Evolutionary conservation across 164 flowering plant genomes (phyloP).

Genomic region (Houttuynia cordata): DNA sequence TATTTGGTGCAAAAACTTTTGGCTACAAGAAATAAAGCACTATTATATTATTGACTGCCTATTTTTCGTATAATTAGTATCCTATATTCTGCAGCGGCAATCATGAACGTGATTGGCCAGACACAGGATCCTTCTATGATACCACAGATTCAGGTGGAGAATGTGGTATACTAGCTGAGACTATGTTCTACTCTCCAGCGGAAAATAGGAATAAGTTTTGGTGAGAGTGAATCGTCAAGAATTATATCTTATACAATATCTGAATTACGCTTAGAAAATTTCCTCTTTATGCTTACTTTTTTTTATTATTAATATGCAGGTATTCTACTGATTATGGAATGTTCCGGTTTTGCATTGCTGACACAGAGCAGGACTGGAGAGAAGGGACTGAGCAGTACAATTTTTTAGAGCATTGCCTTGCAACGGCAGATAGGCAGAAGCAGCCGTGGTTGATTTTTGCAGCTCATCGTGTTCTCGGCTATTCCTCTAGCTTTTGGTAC

Average conservation of each 20-base stretch:
- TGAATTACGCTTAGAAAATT: not conserved
- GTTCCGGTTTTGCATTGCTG: slow-evolving; percentile 84
- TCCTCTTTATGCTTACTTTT: not conserved
- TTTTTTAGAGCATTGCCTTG: slow-evolving; percentile 66
- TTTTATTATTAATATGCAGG: slow-evolving; percentile 24
- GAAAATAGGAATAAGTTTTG: slow-evolving; percentile 83
- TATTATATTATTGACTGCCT: too few relatives aligned
- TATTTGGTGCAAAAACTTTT: not conserved
- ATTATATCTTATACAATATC: too few relatives aligned
- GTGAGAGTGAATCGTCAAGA: slow-evolving; percentile 19
- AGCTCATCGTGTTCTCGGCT: slow-evolving; percentile 77
- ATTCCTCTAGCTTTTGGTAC: slow-evolving; percentile 48
- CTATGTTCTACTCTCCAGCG: slow-evolving; percentile 78
- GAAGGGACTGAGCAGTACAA: slow-evolving; percentile 73
- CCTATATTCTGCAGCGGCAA: slow-evolving; percentile 51
- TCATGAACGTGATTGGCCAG: slow-evolving; percentile 94
- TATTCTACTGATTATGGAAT: slow-evolving; percentile 76
- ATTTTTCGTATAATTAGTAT: too few relatives aligned
- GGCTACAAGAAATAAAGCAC: too few relatives aligned
- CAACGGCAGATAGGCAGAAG: slow-evolving; percentile 60
- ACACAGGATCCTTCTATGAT: slow-evolving; percentile 66
- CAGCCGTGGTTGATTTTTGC: slow-evolving; percentile 87
- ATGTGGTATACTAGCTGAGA: slow-evolving; percentile 79
- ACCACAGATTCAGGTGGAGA: slow-evolving; percentile 72
- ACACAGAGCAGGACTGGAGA: slow-evolving; percentile 81